A percentile compares a stretch with the other conserved stretches of the same genome.
phyloP scores from a whole-genome alignment of 208 protist species.

The Trypanosoma avium region DNA sequence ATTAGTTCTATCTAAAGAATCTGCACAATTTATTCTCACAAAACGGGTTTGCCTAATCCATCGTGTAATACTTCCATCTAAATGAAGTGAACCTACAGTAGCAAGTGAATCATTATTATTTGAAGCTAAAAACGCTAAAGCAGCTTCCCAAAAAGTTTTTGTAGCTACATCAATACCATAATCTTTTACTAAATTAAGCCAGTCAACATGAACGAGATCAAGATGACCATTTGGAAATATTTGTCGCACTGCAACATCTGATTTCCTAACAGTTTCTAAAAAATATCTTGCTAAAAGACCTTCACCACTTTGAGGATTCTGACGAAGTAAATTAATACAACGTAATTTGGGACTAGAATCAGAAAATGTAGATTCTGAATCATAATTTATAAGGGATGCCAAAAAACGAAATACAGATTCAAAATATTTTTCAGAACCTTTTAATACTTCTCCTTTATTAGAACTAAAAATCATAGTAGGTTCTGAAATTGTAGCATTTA shows the following conservation, averaged over 20 bases:
- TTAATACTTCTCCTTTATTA: slow-evolving; percentile 63
- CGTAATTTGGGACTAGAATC: slow-evolving; percentile 45
- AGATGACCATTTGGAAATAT: slow-evolving; percentile 43
- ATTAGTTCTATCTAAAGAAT: slow-evolving; percentile 95
- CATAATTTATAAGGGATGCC: slow-evolving; percentile 52
- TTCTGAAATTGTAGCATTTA: slow-evolving; percentile 65
- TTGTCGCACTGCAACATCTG: slow-evolving; percentile 37
- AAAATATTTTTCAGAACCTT: slow-evolving; percentile 68
- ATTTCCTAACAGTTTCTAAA: slow-evolving; percentile 53
- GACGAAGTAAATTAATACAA: slow-evolving; percentile 83
- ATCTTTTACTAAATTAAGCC: slow-evolving; percentile 73
- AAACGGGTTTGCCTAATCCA: slow-evolving; percentile 72
- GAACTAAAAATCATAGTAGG: slow-evolving; percentile 79
- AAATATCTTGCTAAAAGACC: slow-evolving; percentile 65
- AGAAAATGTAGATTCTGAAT: slow-evolving; percentile 32
- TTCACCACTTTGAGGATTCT: slow-evolving; percentile 63
- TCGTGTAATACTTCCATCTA: slow-evolving; percentile 43
- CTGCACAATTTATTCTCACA: slow-evolving; percentile 92
- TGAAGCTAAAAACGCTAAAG: slow-evolving; percentile 58
- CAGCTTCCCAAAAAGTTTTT: slow-evolving; percentile 63
- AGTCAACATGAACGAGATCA: slow-evolving; percentile 83
- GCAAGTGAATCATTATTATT: slow-evolving; percentile 52
- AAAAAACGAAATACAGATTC: slow-evolving; percentile 51
- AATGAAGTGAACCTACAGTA: slow-evolving; percentile 64
- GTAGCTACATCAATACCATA: slow-evolving; percentile 71